A percentile compares a stretch with the other conserved stretches of the same genome.
Evolutionary conservation across 495 filamentous ascomycete species (phyloP).

Genomic region (Aspergillus bridgeri): DNA sequence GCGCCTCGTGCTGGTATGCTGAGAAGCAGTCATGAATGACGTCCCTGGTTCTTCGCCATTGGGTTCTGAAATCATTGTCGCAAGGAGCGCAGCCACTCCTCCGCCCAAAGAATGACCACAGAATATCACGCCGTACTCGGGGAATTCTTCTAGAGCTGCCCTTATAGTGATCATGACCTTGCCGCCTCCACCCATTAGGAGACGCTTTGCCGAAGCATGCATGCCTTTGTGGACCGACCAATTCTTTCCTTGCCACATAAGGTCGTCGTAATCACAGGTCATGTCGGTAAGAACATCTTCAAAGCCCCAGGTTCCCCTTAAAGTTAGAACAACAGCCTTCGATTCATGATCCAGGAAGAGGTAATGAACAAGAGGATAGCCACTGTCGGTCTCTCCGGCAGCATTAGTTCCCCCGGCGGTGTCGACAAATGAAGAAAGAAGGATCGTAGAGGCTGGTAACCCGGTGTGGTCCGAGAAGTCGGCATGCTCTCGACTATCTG

Average conservation of each 20-base stretch:
- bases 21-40: constrained; percentile 50
- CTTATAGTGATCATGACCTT: constrained; percentile 65
- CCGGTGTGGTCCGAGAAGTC: constrained; percentile 71
- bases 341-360: constrained; percentile 75
- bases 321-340: constrained; percentile 71
- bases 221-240: constrained; percentile 85
- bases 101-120: constrained; percentile 77
- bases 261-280: constrained; percentile 76
- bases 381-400: constrained; percentile 67
- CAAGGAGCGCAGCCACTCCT: constrained; percentile 69
- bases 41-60: constrained; percentile 48
- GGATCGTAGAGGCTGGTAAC: constrained; percentile 62
- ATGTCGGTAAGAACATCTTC: constrained; percentile 79
- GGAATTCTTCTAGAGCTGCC: constrained; percentile 66
- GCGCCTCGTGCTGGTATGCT: constrained; percentile 30
- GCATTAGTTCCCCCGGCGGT: constrained; percentile 70
- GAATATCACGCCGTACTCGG: constrained; percentile 70
- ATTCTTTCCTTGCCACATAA: constrained; percentile 59
- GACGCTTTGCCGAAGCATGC: constrained; percentile 67
- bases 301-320: constrained; percentile 74
- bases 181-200: constrained; percentile 63
- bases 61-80: constrained; percentile 69
- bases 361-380: constrained; percentile 75
- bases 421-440: constrained; percentile 74
- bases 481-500: constrained; percentile 61